phyloP scores from a whole-genome alignment of 768 basidiomycete genomes.

The Sarcodon aspratus region DNA sequence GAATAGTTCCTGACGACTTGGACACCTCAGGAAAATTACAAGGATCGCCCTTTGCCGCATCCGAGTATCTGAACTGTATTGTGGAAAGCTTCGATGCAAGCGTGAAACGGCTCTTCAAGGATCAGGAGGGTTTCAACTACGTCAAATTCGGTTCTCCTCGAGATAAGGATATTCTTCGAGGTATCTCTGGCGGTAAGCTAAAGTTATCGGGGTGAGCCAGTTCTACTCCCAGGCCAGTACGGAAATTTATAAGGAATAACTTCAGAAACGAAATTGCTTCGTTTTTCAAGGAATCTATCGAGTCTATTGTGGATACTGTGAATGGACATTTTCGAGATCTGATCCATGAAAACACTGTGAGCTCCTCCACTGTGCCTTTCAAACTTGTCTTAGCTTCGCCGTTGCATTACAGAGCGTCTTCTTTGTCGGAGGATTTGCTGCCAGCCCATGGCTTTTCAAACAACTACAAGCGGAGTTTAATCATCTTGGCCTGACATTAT shows the following conservation, averaged over 20 bases:
- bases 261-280: background rate
- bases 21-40: constrained; percentile 16
- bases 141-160: constrained; percentile 29
- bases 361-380: background rate
- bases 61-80: constrained; percentile 25
- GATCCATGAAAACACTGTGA: background rate
- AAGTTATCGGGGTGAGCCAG: constrained; percentile 23
- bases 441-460: constrained; percentile 68
- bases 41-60: constrained; percentile 18
- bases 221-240: background rate
- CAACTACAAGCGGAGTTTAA: constrained; percentile 61
- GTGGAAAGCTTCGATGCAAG: constrained; percentile 25
- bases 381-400: background rate
- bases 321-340: background rate
- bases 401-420: constrained; percentile 49
- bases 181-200: constrained; percentile 28
- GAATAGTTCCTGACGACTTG: background rate
- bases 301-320: background rate
- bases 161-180: constrained; percentile 25
- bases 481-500: background rate
- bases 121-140: constrained; percentile 24
- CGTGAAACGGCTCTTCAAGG: constrained; percentile 33
- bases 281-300: background rate
- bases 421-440: constrained; percentile 76
- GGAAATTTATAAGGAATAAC: too few relatives aligned